Evolutionary conservation across 257 asterid genomes (phyloP).

Genomic region (Paraleonurus japonicus): DNA sequence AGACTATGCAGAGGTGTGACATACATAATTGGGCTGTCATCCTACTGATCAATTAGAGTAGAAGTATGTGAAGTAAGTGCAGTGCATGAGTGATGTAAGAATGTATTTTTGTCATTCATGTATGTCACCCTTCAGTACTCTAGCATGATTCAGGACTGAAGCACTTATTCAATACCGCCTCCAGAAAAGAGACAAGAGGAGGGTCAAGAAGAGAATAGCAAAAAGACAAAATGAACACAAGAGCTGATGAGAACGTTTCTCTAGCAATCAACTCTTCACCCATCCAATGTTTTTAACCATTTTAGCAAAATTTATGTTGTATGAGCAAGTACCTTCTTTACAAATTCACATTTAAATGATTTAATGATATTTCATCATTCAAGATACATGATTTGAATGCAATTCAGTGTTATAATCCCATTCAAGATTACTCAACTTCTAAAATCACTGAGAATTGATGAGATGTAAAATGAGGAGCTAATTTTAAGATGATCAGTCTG

Average conservation of each 20-base stretch:
- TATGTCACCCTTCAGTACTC: slow-evolving; percentile 2
- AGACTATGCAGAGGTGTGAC: slow-evolving; percentile 6
- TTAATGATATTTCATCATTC: slow-evolving; percentile 21
- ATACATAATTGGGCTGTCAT: slow-evolving; percentile 8
- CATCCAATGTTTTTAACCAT: slow-evolving; percentile 14
- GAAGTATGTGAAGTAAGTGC: slow-evolving; percentile 18
- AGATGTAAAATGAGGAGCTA: slow-evolving; percentile 17
- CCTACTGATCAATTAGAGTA: slow-evolving; percentile 7
- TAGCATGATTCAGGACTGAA: slow-evolving; percentile 12
- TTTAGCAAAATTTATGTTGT: slow-evolving; percentile 23
- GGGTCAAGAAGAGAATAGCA: not conserved
- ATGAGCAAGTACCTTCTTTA: slow-evolving; percentile 15
- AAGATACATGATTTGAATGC: slow-evolving; percentile 22
- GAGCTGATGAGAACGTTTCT: slow-evolving; percentile 18
- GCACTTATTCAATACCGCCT: slow-evolving; percentile 4
- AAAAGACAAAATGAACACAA: slow-evolving; percentile 8
- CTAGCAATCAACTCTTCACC: slow-evolving; percentile 20
- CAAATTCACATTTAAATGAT: slow-evolving; percentile 18
- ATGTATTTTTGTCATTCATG: slow-evolving; percentile 17
- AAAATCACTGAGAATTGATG: slow-evolving; percentile 22
- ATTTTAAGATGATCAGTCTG: slow-evolving; percentile 18
- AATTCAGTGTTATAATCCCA: slow-evolving; percentile 12
- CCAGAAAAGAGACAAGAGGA: not conserved
- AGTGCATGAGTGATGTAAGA: slow-evolving; percentile 12
- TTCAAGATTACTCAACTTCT: slow-evolving; percentile 24